Evolutionary conservation across 768 basidiomycete species (phyloP).

Genomic region (Fistulinella prunicolor): DNA sequence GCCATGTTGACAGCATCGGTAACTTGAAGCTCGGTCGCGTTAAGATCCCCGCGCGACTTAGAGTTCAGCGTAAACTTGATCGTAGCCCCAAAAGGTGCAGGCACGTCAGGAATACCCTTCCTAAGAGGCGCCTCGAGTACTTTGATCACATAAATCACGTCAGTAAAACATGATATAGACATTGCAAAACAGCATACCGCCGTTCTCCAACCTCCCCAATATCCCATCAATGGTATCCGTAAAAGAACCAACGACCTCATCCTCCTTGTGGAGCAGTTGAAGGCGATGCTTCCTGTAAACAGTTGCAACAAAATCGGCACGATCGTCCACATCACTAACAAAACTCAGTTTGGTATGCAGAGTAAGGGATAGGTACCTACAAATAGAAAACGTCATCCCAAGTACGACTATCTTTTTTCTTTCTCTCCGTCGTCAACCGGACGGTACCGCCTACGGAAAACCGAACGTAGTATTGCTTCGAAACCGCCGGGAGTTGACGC

Average conservation of each 20-base stretch:
- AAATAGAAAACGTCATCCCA: conserved; percentile 18
- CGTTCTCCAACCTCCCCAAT: conserved; percentile 8
- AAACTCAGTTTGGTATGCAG: not conserved
- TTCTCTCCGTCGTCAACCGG: conserved; percentile 14
- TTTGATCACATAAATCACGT: not conserved
- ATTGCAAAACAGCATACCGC: conserved; percentile 9
- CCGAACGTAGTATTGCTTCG: conserved; percentile 13
- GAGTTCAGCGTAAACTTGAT: conserved; percentile 13
- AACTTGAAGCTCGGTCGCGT: conserved; percentile 15
- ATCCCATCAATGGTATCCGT: conserved; percentile 10
- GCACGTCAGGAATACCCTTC: not conserved
- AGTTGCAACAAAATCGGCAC: too few relatives aligned
- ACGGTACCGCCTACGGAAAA: conserved; percentile 8
- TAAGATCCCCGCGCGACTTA: not conserved
- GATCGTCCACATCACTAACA: conserved; percentile 15
- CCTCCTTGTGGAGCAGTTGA: too few relatives aligned
- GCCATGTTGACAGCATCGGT: conserved; percentile 8
- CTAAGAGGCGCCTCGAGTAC: conserved; percentile 18
- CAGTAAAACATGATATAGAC: not conserved
- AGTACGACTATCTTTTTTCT: conserved; percentile 7
- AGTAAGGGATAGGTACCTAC: conserved; percentile 4
- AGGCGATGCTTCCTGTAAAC: conserved; percentile 13
- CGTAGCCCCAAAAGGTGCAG: not conserved
- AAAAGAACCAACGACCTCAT: conserved; percentile 13
- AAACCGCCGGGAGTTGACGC: not conserved